phyloP scores from a whole-genome alignment of 441 rosid species.

The Adansonia grandidieri region DNA sequence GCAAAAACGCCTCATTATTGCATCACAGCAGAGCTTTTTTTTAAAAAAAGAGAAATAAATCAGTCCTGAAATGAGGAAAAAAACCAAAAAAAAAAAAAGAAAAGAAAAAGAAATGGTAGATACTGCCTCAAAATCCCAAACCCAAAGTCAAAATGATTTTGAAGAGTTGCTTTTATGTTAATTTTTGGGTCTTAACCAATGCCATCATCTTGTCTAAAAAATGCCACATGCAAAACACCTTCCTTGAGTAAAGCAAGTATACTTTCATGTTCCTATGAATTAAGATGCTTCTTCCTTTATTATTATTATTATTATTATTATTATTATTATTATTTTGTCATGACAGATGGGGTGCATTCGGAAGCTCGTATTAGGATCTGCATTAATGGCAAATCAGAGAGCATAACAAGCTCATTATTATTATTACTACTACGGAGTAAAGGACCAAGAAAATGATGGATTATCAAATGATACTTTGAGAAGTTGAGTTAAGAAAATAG shows the following conservation, averaged over 20 bases:
- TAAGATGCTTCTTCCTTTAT: background rate
- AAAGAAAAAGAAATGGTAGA: background rate
- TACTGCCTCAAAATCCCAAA: background rate
- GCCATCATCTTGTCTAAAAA: conserved; percentile 5
- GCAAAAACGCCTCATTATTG: conserved; percentile 30
- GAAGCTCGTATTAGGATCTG: conserved; percentile 19
- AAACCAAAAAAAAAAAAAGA: background rate
- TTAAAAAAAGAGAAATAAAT: background rate
- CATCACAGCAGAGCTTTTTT: conserved; percentile 25
- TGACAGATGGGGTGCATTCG: conserved; percentile 11
- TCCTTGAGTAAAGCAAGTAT: conserved; percentile 31
- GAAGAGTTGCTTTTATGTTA: conserved; percentile 8
- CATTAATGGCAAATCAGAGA: conserved; percentile 3
- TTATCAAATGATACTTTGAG: background rate
- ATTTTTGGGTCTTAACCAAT: background rate
- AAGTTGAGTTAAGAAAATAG: background rate
- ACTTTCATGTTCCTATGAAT: conserved; percentile 17
- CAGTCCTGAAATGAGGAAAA: background rate
- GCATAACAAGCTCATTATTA: background rate
- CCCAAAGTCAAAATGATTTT: conserved; percentile 31
- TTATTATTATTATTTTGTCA: background rate
- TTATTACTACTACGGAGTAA: background rate
- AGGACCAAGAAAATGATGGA: background rate
- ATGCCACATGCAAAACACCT: conserved; percentile 15
- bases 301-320: background rate